A percentile compares a stretch with the other conserved stretches of the same genome.
These are phyloP conservation scores for Fusarium phyllophilum DNA, from an alignment of 2,329 filamentous ascomycete species.

Conservation along the genomic window DNA sequence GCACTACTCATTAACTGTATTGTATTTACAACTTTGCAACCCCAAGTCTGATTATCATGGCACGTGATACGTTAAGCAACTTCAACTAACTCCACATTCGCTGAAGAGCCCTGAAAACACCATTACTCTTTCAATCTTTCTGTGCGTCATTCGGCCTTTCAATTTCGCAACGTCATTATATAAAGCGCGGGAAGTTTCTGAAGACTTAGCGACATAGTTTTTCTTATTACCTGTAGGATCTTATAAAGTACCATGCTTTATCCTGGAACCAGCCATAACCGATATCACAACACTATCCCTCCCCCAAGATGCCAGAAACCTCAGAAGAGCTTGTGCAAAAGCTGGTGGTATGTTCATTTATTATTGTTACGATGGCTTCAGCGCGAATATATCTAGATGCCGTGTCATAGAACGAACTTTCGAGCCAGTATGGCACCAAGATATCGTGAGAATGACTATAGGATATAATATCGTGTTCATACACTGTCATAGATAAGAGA, in stretches of 20 bases:
- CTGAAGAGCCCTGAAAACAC: conserved; percentile 21
- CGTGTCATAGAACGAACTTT: neutral
- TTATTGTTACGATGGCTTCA: neutral
- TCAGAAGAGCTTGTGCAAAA: conserved; percentile 41
- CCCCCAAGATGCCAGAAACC: conserved; percentile 39
- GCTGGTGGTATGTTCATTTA: conserved; percentile 44
- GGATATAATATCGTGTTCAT: neutral
- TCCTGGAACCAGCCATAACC: conserved; percentile 22
- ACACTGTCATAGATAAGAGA: neutral
- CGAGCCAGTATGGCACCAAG: neutral
- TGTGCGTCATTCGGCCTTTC: conserved; percentile 31
- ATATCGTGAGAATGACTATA: neutral
- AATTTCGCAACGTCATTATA: conserved; percentile 6
- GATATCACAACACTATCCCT: conserved; percentile 22
- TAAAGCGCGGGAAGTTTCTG: neutral
- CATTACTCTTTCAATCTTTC: conserved; percentile 21
- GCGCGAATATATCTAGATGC: neutral
- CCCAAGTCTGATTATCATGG: neutral
- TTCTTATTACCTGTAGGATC: neutral
- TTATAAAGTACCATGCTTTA: conserved; percentile 35
- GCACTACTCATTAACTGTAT: neutral
- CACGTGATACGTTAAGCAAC: conserved; percentile 29
- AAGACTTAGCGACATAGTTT: neutral
- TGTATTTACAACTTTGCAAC: neutral
- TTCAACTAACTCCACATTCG: conserved; percentile 22